Base-by-base conservation (phyloP, 768 basidiomycete genomes). In the Dendrothele bispora region DNA sequence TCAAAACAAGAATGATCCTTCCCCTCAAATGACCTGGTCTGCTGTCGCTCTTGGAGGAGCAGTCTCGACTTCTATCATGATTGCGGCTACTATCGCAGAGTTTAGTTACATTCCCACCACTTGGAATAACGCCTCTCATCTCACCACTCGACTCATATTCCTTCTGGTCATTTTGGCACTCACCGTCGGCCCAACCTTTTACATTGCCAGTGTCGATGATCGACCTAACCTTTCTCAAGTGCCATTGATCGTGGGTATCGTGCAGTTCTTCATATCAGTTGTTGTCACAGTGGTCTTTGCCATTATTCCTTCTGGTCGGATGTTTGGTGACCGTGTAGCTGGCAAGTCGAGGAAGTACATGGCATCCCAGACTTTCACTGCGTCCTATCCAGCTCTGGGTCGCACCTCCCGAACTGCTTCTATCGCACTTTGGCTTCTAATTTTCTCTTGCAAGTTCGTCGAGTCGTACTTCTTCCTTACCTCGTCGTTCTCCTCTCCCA, bases 391-490 rank as follows among this genome's bases (percentile, higher is more conserved):
- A 1, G 69, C 78, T 3, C 81, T 99, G 37, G 68, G 80, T 21
- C 73, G 82, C 50, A 69, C 69, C 37, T 83, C 92, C 4, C 91
- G 97, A 39, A 75, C 77, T 10, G 93, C 92, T 1, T 95, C 92
- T 30, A 82, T 97, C 63, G 56, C 74, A 35, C 80, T 99, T 39
- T 99, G 97, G 97, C 46, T 90, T 36, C 82, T 98, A 45, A 82
- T 98, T 61, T 98, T 98, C 61, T 75, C 84, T n/a, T 97, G 95
- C 83, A 99, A 99, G 70, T 91, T 95, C 61, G 73, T 77, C 20
- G 97, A 99, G 66, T 97, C 94, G 7, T 99, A 97, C 74, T 99
- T 98, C 77, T 99, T 98, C 80, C 73, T 99, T 59, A 94, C 95
- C 1, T 82, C 86, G 17, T 97, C 95, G n/a, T 98, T 99, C 82